Base-by-base conservation (phyloP, 163 green algal species). In the Chloromonas sp. region DNA sequence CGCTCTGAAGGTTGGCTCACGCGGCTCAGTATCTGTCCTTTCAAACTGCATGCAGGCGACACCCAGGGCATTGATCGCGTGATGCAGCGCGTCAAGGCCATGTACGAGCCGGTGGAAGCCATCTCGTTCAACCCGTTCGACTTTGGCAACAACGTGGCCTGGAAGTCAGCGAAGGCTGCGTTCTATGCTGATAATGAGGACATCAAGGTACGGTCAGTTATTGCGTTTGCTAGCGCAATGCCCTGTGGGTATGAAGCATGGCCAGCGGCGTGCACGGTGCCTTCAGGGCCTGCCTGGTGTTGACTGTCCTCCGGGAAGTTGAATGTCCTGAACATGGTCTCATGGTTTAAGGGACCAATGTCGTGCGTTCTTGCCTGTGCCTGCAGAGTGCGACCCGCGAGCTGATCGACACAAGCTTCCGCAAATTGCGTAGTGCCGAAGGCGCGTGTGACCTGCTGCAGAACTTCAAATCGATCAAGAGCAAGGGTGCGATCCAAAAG, bases 351-450 rank as follows among this genome's bases (percentile, higher is more conserved):
- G 36, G 36, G 36, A 36, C 36, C 36, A 36, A 36, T 36, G 36
- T 36, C 36, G 36, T 36, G 36, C 36, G 36, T 36, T 36, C 36
- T 36, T 36, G 36, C 36, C 36, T 36, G 36, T 74, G 66, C 66
- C 70, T 81, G 70, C 59, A 87, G 78, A 83, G 79, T 78, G 90
- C 88, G 13, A 93, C 88, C n/a, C 85, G 90, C 58, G 88, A 93
- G 82, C 93, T 98, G 14, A 97, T 98, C 80, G 94, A 98, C 89
- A 94, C 89, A 14, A 96, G 87, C 83, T 98, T 98, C 92, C 94
- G 95, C 83, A 96, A 97, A 90, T 90, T 98, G 88, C 88, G 94
- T 61, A 95, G 87, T 82, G 93, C 95, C 36, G 95, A 98, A 85
- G 94, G 93, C 14, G 96, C 96, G 0, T 95, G 96, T 81, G 94